Evolutionary conservation across 1,284 basidiomycete species (phyloP).

Genomic region (Austroboletus niveus): DNA sequence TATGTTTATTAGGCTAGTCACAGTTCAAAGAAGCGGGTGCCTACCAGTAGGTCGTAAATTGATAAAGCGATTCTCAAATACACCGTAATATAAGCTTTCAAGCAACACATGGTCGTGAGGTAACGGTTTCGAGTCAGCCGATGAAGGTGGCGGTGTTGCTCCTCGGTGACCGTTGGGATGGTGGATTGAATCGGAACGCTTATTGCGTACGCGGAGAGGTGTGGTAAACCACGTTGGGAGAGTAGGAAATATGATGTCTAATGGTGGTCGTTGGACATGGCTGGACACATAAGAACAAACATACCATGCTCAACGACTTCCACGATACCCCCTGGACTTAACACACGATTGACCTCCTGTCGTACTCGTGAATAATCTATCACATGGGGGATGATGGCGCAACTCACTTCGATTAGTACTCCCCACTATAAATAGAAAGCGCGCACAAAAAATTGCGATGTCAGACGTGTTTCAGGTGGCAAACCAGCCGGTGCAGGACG

Average conservation of each 20-base stretch:
- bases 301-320: conserved; percentile 71
- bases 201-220: conserved; percentile 50
- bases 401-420: conserved; percentile 60
- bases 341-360: conserved; percentile 68
- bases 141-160: conserved; percentile 34
- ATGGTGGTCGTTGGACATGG: background rate
- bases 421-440: conserved; percentile 52
- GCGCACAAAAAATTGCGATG: background rate
- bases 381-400: background rate
- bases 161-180: conserved; percentile 43
- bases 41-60: conserved; percentile 59
- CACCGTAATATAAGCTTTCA: conserved; percentile 60
- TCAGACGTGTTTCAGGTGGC: conserved; percentile 6
- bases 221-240: conserved; percentile 66
- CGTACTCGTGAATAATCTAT: conserved; percentile 5
- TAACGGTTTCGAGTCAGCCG: conserved; percentile 28
- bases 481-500: conserved; percentile 5
- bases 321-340: conserved; percentile 65
- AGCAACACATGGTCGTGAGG: conserved; percentile 61
- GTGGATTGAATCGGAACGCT: conserved; percentile 45
- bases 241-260: conserved; percentile 62
- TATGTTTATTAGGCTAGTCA: conserved; percentile 7
- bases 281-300: conserved; percentile 11
- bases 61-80: conserved; percentile 66
- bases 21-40: background rate